Base-by-base conservation (phyloP, 208 protist genomes). In the Endotrypanum monterogeii region DNA sequence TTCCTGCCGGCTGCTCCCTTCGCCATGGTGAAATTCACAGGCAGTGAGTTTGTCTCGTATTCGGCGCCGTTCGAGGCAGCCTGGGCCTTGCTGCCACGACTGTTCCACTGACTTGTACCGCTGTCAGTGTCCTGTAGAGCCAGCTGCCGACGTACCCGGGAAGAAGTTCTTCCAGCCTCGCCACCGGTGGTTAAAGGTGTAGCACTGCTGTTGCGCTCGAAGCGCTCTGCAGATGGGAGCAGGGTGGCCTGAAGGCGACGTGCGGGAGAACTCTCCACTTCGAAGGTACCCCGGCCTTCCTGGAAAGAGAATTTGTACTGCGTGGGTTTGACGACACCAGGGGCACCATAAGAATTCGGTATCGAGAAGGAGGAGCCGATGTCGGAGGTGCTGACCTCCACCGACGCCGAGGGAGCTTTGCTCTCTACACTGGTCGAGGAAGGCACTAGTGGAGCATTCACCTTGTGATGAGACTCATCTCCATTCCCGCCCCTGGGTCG, bases 41-140 rank as follows among this genome's bases (percentile, higher is more conserved):
- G 90, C 11, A 95, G 81, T 12, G 90, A 95, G 39, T 87, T 87
- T 39, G 84, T 87, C 39, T 93, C 82, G 62, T 93, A 84, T 41
- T 71, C 76, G 2, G 63, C 65, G 12, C 61, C 46, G 51, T 41
- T 57, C 1, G 67, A 37, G 18, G 73, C 56, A 4, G 66, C 57
- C 12, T 28, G 12, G 20, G 57, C 25, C 51, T 52, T 76, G 58
- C 46, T 41, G 14, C 56, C 71, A 16, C 41, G 68, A 35, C 23
- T 61, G 20, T 30, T 30, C 20, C 60, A 57, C 44, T n/a, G 48
- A 63, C 25, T 51, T 18, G 51, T 14, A n/a, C 46, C 67, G 20
- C 73, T 54, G n/a, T 63, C 55, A 28, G 23, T 32, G 14, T 80
- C 74, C 3, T 66, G 61, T 48, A 65, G 72, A 18, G 70, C 70